These are phyloP conservation scores for Diaporthe batatas DNA, from an alignment of 2,329 filamentous ascomycete species.

Conservation along the genomic window DNA sequence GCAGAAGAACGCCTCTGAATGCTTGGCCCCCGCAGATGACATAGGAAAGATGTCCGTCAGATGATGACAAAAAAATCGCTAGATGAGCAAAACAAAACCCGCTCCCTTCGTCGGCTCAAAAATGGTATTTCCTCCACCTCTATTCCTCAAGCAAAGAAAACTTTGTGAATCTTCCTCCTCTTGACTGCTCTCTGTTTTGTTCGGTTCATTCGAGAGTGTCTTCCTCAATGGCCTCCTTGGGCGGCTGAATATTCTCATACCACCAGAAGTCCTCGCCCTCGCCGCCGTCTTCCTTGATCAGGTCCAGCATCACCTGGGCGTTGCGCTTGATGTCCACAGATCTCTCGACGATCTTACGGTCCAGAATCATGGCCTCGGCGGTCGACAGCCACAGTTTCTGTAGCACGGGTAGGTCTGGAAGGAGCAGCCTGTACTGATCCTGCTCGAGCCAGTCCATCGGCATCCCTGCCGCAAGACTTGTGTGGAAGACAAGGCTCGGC, in stretches of 20 bases:
- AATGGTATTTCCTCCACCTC: constrained; percentile 33
- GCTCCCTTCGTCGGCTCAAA: constrained; percentile 13
- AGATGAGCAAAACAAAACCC: constrained; percentile 13
- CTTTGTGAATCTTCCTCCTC: constrained; percentile 8
- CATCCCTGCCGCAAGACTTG: constrained; percentile 71
- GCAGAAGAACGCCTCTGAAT: constrained; percentile 37
- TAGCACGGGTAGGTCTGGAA: constrained; percentile 69
- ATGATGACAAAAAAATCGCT: constrained; percentile 25
- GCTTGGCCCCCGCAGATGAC: constrained; percentile 35
- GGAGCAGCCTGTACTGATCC: constrained; percentile 64
- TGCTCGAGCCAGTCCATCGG: constrained; percentile 69
- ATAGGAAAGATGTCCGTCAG: constrained; percentile 36
- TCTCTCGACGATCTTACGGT: constrained; percentile 69
- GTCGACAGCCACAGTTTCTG: constrained; percentile 74
- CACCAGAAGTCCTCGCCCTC: constrained; percentile 74
- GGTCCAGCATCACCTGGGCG: constrained; percentile 71
- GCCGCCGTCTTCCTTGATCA: constrained; percentile 73
- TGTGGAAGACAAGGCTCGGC: constrained; percentile 66
- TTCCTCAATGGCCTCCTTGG: constrained; percentile 65
- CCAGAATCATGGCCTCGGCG: constrained; percentile 72
- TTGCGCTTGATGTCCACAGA: constrained; percentile 74
- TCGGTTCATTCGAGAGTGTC: constrained; percentile 57
- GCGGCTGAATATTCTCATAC: constrained; percentile 68
- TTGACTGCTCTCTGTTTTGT: constrained; percentile 37
- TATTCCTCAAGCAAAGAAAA: not conserved